Percentiles rank a stretch among this genome's conserved stretches.
Conservation (phyloP, 768 basidiomycete genomes). For the Dacryopinax primogenitus region DNA sequence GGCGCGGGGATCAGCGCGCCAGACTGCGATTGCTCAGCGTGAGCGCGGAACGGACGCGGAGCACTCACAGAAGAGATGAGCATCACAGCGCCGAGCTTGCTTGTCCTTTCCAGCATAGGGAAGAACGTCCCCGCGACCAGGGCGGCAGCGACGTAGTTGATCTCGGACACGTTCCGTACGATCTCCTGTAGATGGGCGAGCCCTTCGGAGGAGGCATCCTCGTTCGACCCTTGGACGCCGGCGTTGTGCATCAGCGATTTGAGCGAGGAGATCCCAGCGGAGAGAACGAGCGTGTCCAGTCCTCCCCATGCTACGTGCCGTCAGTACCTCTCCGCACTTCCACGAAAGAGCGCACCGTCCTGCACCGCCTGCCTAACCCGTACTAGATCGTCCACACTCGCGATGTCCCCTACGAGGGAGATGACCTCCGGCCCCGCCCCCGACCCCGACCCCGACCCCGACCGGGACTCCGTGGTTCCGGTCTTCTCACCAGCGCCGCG, state of each 20-base stretch:
- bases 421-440: slow-evolving; percentile 32
- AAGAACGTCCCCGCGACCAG: slow-evolving; percentile 62
- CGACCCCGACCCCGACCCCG: too few relatives aligned
- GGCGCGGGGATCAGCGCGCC: slow-evolving; percentile 75
- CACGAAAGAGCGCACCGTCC: slow-evolving; percentile 35
- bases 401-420: slow-evolving; percentile 48
- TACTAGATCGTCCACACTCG: slow-evolving; percentile 53
- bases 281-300: slow-evolving; percentile 68
- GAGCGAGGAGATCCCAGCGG: slow-evolving; percentile 73
- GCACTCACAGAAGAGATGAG: slow-evolving; percentile 52
- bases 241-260: slow-evolving; percentile 62
- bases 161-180: slow-evolving; percentile 41
- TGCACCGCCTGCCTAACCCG: slow-evolving; percentile 41
- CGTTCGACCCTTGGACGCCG: slow-evolving; percentile 30
- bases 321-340: not conserved
- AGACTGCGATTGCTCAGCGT: not conserved
- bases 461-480: not conserved
- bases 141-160: slow-evolving; percentile 61
- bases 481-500: slow-evolving; percentile 9
- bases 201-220: slow-evolving; percentile 38
- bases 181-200: slow-evolving; percentile 47
- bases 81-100: slow-evolving; percentile 55
- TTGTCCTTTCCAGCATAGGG: slow-evolving; percentile 55
- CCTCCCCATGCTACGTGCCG: slow-evolving; percentile 55
- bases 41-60: not conserved